Base-by-base conservation (phyloP, 352 stramenopile genomes). In the Pythium monospermum region DNA sequence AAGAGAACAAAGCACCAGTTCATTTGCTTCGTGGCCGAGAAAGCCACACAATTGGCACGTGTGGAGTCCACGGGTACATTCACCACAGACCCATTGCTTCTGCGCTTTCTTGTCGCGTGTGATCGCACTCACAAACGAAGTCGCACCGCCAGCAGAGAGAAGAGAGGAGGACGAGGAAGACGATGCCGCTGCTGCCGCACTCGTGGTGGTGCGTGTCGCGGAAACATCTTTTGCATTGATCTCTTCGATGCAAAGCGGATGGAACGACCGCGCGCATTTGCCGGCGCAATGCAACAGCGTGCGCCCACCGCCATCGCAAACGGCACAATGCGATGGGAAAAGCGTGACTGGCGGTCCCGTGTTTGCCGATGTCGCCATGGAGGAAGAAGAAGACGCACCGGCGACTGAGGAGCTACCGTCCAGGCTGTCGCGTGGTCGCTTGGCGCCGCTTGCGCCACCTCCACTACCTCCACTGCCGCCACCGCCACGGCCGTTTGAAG, bases 21-120 rank as follows among this genome's bases (percentile, higher is more conserved):
- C 68, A 27, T 81, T 64, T 41, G 49, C 52, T 35, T 79, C 68
- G 52, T 85, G 66, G 45, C 78, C 81, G n/a, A 92, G 45, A 32
- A 89, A 87, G 22, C 77, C 81, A 50, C 81, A 92, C 16, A 63
- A n/a, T 30, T 72, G 61, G 43, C 81, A 92, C 26, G 58, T 52
- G 48, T 88, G 77, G 16, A 92, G 40, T 0, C 59, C 64, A 11
- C 81, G 72, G 27, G 60, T 50, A 47, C 81, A 92, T 36, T 92
- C 74, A 28, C 68, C 77, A 42, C 82, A 92, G 41, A 67, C 68
- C 82, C 82, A 92, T 21, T 53, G 22, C 36, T 77, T 61, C 19
- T 60, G 59, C 23, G 59, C 46, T 27, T 69, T 74, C 30, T 65
- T 61, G 32, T 72, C 69, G 18, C 53, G 54, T 8, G 31, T 51